Conservation (phyloP, 352 stramenopile species). For the Pythium vanterpoolii region DNA sequence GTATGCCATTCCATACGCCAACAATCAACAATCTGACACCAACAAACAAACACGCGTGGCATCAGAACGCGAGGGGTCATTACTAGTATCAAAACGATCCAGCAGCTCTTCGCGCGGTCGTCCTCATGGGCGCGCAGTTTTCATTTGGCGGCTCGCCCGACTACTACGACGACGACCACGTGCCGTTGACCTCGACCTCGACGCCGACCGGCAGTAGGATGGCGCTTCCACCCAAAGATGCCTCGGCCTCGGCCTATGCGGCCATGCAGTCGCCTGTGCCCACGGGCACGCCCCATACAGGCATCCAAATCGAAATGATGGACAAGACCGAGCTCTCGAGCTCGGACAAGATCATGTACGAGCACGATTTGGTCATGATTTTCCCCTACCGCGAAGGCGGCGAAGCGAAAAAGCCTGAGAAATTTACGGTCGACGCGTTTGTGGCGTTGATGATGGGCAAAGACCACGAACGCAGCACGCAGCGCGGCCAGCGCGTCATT, state of each 20-base stretch:
- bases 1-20: background rate
- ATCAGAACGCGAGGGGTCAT: background rate
- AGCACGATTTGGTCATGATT: constrained; percentile 80
- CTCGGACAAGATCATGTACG: constrained; percentile 61
- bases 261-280: constrained; percentile 23
- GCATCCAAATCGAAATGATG: constrained; percentile 20
- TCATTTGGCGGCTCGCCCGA: constrained; percentile 23
- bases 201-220: background rate
- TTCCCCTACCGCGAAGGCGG: constrained; percentile 63
- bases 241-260: constrained; percentile 1
- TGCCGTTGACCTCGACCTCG: constrained; percentile 2
- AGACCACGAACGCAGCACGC: constrained; percentile 37
- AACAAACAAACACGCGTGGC: constrained; percentile 4
- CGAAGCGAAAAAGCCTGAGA: constrained; percentile 58
- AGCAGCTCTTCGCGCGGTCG: background rate
- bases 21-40: background rate
- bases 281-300: background rate
- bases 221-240: constrained; percentile 2
- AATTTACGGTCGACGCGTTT: constrained; percentile 63
- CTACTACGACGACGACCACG: constrained; percentile 18
- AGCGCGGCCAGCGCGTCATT: constrained; percentile 43
- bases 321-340: constrained; percentile 15
- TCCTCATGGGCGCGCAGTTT: constrained; percentile 16
- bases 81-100: background rate
- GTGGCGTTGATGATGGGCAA: constrained; percentile 69